Evolutionary conservation across 2,329 filamentous ascomycete species (phyloP), one percentile per base, ranked within the genome.

Genomic region (Apiospora malaysiana): DNA sequence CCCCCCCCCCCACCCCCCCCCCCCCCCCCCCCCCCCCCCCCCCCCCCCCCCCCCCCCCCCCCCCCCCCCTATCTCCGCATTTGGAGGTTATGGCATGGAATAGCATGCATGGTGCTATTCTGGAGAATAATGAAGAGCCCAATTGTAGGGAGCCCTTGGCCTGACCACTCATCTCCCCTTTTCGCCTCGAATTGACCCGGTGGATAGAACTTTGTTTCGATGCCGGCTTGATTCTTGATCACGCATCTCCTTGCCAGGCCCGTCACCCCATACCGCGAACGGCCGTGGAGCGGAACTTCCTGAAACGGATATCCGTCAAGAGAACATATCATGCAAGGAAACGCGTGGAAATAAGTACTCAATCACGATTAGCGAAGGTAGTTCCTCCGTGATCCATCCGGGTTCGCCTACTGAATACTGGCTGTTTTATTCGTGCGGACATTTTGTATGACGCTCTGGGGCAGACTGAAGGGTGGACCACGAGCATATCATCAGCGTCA

Each of bases 141-240:
- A 47, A 21, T n/a, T 25, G 47, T n/a, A 51, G 6, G 46, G 21
- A 32, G 14, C 32, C 25, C 25, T 32, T 56, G 25, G 49, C 25
- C 49, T 14, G 25, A 25, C 32, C 25, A 56, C 49, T 8, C 25
- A 18, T 16, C 51, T 9, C 47, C 51, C 51, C 25, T 59, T 59
- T 59, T 59, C 51, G 51, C 51, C 27, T n/a, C 16, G 27, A 59
- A 37, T 59, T 59, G 51, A 59, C 51, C 51, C 51, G 51, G 27
- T 6, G 18, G 56, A 2, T 9, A 9, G 21, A 40, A 63, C 32
- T 9, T 40, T 40, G 32, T 32, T 27, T 32, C n/a, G 47, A 51
- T 16, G 18, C 14, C 25, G 25, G 49, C 14, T 32, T 32, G 25
- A 32, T 56, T 32, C 32, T 32, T 32, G 32, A 32, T 32, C 49